Conservation (phyloP, 2,329 filamentous ascomycete species). For the Pyrenochaeta sp. region DNA sequence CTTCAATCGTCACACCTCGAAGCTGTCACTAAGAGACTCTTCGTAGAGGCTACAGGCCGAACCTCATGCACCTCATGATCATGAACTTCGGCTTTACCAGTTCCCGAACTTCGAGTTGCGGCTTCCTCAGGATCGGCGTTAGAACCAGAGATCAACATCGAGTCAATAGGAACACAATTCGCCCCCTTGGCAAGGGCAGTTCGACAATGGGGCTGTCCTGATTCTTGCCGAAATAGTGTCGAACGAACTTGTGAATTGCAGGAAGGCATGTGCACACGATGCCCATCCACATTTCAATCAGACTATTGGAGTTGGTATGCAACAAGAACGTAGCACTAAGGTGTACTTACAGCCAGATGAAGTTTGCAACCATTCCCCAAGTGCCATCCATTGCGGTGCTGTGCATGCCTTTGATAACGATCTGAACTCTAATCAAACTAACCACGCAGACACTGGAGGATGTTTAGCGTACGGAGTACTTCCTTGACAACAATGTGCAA, state of each 20-base stretch:
- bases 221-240: no score
- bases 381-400: slow-evolving; percentile 15
- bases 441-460: slow-evolving; percentile 19
- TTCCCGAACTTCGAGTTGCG: no score
- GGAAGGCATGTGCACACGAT: slow-evolving; percentile 24
- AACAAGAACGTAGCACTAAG: neutral
- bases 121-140: no score
- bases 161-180: no score
- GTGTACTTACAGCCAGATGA: slow-evolving; percentile 21
- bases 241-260: slow-evolving; percentile 14
- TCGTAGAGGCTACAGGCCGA: no score
- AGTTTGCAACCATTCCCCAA: slow-evolving; percentile 23
- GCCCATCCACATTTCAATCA: slow-evolving; percentile 26
- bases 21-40: no score
- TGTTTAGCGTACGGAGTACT: neutral
- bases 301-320: slow-evolving; percentile 6
- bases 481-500: neutral
- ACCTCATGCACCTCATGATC: no score
- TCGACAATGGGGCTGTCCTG: no score
- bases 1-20: no score
- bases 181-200: no score
- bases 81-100: no score
- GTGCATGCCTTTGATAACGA: slow-evolving; percentile 14
- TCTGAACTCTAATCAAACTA: slow-evolving; percentile 18
- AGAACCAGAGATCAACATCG: no score